phyloP scores from a whole-genome alignment of 495 filamentous ascomycete genomes.

The Thermochaetoides thermophila region DNA sequence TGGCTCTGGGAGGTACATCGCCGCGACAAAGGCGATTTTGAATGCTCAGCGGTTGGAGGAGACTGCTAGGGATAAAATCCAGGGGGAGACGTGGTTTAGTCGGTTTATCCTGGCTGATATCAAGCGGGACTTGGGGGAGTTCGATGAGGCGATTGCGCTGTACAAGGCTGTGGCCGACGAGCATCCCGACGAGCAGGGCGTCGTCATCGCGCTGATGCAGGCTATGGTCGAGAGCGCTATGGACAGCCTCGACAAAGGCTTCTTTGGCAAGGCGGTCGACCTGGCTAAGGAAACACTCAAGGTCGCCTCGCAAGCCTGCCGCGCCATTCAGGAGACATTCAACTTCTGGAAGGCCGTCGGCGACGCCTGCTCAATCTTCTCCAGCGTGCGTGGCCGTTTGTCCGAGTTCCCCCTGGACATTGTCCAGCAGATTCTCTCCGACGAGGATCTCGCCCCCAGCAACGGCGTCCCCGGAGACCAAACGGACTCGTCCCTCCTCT shows the following conservation, averaged over 20 bases:
- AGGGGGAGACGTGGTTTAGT: conserved; percentile 73
- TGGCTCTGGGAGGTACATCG: conserved; percentile 80
- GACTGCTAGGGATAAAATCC: conserved; percentile 23
- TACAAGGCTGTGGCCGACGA: conserved; percentile 56
- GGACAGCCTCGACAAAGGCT: conserved; percentile 60
- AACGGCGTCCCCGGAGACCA: conserved; percentile 33
- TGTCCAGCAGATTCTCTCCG: conserved; percentile 37
- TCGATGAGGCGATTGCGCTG: conserved; percentile 60
- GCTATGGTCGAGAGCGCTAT: conserved; percentile 69
- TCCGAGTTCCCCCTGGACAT: conserved; percentile 40
- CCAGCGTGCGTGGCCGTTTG: conserved; percentile 52
- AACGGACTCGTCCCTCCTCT: too few relatives aligned
- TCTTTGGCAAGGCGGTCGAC: conserved; percentile 65
- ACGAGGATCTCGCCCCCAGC: conserved; percentile 48
- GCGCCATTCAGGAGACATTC: conserved; percentile 48
- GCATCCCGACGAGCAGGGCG: conserved; percentile 65
- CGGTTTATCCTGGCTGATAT: conserved; percentile 97
- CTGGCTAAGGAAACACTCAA: conserved; percentile 34
- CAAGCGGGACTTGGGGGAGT: conserved; percentile 77
- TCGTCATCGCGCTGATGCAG: conserved; percentile 73
- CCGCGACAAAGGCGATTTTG: conserved; percentile 79
- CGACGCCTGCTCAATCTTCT: conserved; percentile 77
- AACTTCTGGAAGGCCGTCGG: conserved; percentile 90
- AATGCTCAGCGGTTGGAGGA: conserved; percentile 61
- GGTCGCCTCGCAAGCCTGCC: conserved; percentile 23